These are phyloP conservation scores for Colletotrichum nymphaeae DNA, from an alignment of 2,329 filamentous ascomycete genomes.

Conservation along the genomic window DNA sequence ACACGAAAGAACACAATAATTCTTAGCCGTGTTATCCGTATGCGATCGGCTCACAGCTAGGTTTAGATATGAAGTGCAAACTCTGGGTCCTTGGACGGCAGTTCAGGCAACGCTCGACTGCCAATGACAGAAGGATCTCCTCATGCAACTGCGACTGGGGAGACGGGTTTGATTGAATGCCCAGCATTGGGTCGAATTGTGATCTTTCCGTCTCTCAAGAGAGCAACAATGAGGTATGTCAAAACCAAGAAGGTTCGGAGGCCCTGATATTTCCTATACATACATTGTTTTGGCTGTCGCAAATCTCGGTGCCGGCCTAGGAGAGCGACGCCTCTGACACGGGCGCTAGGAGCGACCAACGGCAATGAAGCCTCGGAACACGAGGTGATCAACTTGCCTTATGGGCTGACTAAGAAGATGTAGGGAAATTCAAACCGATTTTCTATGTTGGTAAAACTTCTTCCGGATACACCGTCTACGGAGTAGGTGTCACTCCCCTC, in stretches of 20 bases:
- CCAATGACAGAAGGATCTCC: not conserved
- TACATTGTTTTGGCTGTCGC: not conserved
- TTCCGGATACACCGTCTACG: no score
- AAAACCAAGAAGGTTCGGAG: not conserved
- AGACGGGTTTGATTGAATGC: not conserved
- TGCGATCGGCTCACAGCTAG: not conserved
- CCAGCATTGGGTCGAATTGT: no score
- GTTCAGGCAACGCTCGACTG: not conserved
- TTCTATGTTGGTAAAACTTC: not conserved
- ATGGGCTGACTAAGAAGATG: slow-evolving; percentile 2
- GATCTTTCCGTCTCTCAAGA: not conserved
- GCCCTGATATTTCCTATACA: not conserved
- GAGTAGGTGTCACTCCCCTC: not conserved
- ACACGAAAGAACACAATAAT: not conserved
- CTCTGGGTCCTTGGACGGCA: not conserved
- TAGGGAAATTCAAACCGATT: not conserved
- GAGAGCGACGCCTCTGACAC: not conserved
- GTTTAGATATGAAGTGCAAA: not conserved
- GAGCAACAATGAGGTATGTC: no score
- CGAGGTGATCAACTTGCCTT: not conserved
- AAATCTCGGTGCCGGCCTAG: not conserved
- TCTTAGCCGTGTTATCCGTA: not conserved
- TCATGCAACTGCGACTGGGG: not conserved
- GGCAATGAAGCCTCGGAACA: not conserved
- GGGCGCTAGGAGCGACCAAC: not conserved